These are phyloP conservation scores for Dipodascopsis tothii DNA, from an alignment of 805 yeast species.

Conservation along the genomic window DNA sequence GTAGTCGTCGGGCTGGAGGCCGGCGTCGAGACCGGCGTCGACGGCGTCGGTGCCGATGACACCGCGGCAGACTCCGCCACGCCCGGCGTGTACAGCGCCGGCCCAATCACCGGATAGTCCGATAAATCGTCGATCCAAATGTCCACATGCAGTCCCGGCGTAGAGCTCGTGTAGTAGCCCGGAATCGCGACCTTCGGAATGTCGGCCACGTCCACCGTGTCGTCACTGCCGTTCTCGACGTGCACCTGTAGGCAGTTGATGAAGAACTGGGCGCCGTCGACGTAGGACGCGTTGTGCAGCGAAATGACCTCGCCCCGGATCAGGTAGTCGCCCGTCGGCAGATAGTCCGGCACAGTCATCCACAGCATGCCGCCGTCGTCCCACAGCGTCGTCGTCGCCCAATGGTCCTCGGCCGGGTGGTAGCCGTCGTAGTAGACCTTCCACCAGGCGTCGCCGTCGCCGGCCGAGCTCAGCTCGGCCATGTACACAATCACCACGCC, in stretches of 20 bases:
- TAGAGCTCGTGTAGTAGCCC: conserved; percentile 1
- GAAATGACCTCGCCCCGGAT: conserved; percentile 5
- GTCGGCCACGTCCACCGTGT: neutral
- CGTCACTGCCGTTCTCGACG: neutral
- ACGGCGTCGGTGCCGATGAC: neutral
- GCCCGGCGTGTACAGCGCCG: neutral
- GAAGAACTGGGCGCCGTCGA: conserved; percentile 3
- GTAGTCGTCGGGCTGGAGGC: no score
- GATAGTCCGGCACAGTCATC: conserved; percentile 3
- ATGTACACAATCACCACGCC: conserved; percentile 3
- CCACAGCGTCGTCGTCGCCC: conserved; percentile 6
- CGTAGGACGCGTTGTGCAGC: conserved; percentile 3
- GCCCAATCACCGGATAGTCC: conserved; percentile 1
- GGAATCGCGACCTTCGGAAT: conserved; percentile 6
- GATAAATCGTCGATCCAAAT: conserved; percentile 2
- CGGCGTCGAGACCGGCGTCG: neutral
- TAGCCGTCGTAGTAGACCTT: conserved; percentile 5
- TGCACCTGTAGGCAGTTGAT: conserved; percentile 5
- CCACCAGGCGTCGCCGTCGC: conserved; percentile 7
- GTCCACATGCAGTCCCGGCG: conserved; percentile 5
- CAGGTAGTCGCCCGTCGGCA: conserved; percentile 3
- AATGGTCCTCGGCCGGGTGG: neutral
- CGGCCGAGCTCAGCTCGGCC: conserved; percentile 1
- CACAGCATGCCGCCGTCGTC: conserved; percentile 2
- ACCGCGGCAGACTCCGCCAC: neutral